Conservation (phyloP, 352 stramenopile genomes). For the Blastocystis sp. region DNA sequence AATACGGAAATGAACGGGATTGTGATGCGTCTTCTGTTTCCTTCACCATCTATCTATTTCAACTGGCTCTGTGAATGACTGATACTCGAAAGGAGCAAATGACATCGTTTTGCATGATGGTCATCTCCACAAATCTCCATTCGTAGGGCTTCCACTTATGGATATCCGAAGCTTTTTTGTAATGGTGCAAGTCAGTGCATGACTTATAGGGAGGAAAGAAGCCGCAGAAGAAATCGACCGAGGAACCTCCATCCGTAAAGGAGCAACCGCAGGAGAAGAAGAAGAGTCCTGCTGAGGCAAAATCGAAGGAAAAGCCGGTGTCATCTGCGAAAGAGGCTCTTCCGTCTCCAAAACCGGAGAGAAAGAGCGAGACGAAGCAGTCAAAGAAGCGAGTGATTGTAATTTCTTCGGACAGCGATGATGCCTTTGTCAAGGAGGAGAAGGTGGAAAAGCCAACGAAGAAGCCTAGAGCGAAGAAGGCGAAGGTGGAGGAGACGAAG, state of each 20-base stretch:
- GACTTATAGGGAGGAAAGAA: slow-evolving; percentile 10
- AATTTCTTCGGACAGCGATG: neutral
- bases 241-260: neutral
- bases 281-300: neutral
- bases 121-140: neutral
- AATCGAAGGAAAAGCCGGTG: neutral
- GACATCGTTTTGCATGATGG: neutral
- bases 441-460: neutral
- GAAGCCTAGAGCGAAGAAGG: neutral
- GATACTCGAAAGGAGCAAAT: neutral
- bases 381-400: slow-evolving; percentile 5
- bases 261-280: neutral
- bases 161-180: slow-evolving; percentile 65
- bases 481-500: neutral
- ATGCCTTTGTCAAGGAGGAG: slow-evolving; percentile 4
- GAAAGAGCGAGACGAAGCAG: neutral
- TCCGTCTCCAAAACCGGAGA: neutral
- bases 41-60: neutral
- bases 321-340: neutral
- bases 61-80: neutral
- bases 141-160: neutral
- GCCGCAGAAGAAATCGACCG: slow-evolving; percentile 39
- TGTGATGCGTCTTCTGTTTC: neutral
- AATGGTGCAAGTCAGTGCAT: neutral
- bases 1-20: neutral